Evolutionary conservation across 2,329 filamentous ascomycete genomes (phyloP).

Genomic region (Coleophoma cylindrospora): DNA sequence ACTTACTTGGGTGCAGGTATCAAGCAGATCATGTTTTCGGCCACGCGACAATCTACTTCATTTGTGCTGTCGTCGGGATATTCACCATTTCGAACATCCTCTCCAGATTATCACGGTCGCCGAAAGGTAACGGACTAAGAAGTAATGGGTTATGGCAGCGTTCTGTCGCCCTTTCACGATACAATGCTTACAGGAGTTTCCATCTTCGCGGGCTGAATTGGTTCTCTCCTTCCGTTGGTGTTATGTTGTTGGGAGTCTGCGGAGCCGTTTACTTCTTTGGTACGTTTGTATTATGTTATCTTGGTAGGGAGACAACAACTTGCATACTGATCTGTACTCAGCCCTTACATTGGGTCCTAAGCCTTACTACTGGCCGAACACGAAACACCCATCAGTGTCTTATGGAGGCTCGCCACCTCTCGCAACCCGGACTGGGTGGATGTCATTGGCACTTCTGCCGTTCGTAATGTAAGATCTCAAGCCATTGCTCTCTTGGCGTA

Average conservation of each 20-base stretch:
- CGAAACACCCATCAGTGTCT: not conserved
- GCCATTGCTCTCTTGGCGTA: not conserved
- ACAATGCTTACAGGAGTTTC: conserved; percentile 7
- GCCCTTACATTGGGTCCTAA: conserved; percentile 8
- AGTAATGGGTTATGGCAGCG: conserved; percentile 1
- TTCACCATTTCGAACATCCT: conserved; percentile 6
- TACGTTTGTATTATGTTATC: not conserved
- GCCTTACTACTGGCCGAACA: conserved; percentile 16
- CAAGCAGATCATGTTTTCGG: conserved; percentile 10
- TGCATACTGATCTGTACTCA: not conserved
- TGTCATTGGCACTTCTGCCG: conserved; percentile 80
- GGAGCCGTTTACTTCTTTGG: conserved; percentile 10
- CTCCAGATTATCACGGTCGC: not conserved
- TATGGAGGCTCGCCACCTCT: conserved; percentile 73
- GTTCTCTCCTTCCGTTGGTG: conserved; percentile 8
- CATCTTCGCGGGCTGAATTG: conserved; percentile 5
- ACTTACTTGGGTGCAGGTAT: conserved; percentile 4
- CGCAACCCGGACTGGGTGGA: conserved; percentile 82
- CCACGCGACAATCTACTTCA: conserved; percentile 8
- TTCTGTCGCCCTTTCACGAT: not conserved
- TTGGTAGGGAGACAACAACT: not conserved
- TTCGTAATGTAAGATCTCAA: conserved; percentile 30
- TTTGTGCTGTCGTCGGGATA: conserved; percentile 7
- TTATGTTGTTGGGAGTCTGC: conserved; percentile 6
- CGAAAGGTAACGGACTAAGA: not conserved